Evolutionary conservation across 2,329 filamentous ascomycete species (phyloP).

Genomic region (Verticillium longisporum): DNA sequence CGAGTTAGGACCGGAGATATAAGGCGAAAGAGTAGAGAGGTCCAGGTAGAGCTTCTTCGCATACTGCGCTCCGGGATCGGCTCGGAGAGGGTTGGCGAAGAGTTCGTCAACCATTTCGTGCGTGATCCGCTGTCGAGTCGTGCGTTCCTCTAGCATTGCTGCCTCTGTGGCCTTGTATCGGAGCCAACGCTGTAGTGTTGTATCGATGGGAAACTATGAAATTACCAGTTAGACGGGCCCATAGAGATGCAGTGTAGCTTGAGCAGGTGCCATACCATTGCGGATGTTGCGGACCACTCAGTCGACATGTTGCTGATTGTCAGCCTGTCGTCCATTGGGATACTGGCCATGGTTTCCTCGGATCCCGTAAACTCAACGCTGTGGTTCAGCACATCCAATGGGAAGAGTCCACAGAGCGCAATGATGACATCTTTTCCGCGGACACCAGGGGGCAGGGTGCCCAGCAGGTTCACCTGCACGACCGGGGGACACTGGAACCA

Average conservation of each 20-base stretch:
- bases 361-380: constrained; percentile 81
- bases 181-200: constrained; percentile 64
- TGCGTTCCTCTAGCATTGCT: constrained; percentile 50
- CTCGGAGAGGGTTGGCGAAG: constrained; percentile 55
- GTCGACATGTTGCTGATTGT: constrained; percentile 77
- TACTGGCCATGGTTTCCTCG: constrained; percentile 65
- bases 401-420: constrained; percentile 79
- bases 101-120: constrained; percentile 70
- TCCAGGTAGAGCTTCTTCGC: constrained; percentile 79
- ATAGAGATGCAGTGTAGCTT: no score
- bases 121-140: constrained; percentile 55
- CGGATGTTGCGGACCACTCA: constrained; percentile 47
- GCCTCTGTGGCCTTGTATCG: constrained; percentile 67
- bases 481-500: constrained; percentile 90
- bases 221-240: constrained; percentile 43
- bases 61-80: constrained; percentile 73
- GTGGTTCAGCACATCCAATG: constrained; percentile 83
- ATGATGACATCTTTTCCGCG: constrained; percentile 94
- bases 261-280: no score
- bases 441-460: constrained; percentile 68
- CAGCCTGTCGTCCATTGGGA: constrained; percentile 66
- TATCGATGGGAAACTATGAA: constrained; percentile 67
- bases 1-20: constrained; percentile 81
- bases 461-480: constrained; percentile 71
- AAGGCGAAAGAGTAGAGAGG: constrained; percentile 76